Base-by-base conservation (phyloP, 768 basidiomycete species). In the Sutorius australiensis region DNA sequence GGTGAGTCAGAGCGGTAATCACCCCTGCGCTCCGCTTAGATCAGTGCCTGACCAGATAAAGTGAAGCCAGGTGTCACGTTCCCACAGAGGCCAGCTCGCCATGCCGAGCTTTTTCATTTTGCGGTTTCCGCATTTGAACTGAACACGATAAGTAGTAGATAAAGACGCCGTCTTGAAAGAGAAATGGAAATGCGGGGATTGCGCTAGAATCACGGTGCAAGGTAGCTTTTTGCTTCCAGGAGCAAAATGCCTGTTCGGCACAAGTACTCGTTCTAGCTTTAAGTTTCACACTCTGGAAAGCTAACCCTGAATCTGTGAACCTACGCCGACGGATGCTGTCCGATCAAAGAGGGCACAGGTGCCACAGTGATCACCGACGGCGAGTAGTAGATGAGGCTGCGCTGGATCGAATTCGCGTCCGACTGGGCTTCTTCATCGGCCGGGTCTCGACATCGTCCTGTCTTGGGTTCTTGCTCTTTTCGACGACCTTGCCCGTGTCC, bases 401-500 rank as follows among this genome's bases (percentile, higher is more conserved):
- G 12, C 33, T 48, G 16, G 68, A 21, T 37, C 68, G 68, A 17
- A 64, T 24, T 5, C 66, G 63, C 32, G 59, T 46, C 21, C 67
- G 63, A 51, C 64, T 72, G 16, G 67, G 56, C 19, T 65, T 70
- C 50, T 48, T 69, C 30, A 55, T 53, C 28, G 58, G 21, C 24
- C 66, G 71, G 4, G 63, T 58, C 32, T 69, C 70, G 37, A 51
- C 54, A 0, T 63, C 65, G 11, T 59, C 56, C 31, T 60, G 61
- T 46, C 54, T 53, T 12, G 33, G 24, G n/a, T 2, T 55, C 51
- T 53, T 67, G 51, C 32, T 58, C 55, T 62, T 72, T 11, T 70
- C 68, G 14, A 37, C 50, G 9, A 47, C 51, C 13, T 54, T 65
- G 4, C 50, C 58, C 3, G 61, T 60, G 53, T 78, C 80, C 84